A percentile compares a stretch with the other conserved stretches of the same genome.
phyloP scores from a whole-genome alignment of 306 rosid species.

The Quercus variabilis region DNA sequence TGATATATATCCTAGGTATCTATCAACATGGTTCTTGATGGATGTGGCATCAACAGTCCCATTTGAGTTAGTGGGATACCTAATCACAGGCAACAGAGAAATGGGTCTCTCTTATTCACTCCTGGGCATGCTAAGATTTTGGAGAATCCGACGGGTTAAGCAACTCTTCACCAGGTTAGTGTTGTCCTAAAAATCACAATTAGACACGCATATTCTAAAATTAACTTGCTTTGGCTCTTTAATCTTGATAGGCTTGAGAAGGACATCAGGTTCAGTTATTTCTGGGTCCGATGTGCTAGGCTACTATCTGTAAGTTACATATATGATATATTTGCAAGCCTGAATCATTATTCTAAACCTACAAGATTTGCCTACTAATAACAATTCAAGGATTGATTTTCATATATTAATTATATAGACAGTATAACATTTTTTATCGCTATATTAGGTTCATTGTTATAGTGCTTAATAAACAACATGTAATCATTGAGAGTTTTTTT shows the following conservation, averaged over 20 bases:
- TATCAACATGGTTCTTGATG: conserved; percentile 89
- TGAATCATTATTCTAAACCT: too few species aligned
- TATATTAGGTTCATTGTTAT: too few species aligned
- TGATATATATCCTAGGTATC: conserved; percentile 49
- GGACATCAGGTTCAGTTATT: conserved; percentile 91
- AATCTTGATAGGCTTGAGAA: conserved; percentile 80
- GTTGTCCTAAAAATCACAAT: neutral
- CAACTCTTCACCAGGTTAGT: conserved; percentile 78
- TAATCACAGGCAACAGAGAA: conserved; percentile 55
- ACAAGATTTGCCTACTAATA: too few species aligned
- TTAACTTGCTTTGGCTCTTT: conserved; percentile 1
- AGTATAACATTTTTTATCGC: too few species aligned
- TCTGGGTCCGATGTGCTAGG: conserved; percentile 77
- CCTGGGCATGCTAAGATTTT: conserved; percentile 76
- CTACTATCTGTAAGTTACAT: conserved; percentile 63
- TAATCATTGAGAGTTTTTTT: too few species aligned
- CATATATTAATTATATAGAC: too few species aligned
- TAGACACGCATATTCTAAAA: neutral
- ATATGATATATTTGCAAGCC: neutral
- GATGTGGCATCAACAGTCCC: conserved; percentile 90
- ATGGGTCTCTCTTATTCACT: conserved; percentile 49
- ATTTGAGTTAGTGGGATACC: conserved; percentile 46
- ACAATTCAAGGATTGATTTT: too few species aligned
- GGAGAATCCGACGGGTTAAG: conserved; percentile 79
- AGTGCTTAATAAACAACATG: too few species aligned